Base-by-base conservation (phyloP, 1,139 yeast species). In the Nadsonia commutata region DNA sequence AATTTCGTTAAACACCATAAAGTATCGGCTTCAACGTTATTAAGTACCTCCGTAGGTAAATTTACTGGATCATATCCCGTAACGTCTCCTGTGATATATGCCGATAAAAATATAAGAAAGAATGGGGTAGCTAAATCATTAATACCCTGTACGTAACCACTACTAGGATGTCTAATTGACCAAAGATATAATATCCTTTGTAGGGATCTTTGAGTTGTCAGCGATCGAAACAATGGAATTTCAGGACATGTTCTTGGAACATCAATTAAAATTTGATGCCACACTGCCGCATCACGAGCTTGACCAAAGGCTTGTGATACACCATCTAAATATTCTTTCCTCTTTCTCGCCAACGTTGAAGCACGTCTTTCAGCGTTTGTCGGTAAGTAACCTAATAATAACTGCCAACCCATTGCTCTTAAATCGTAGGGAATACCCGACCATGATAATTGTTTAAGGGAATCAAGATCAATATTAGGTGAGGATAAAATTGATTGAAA, bases 61-160 rank as follows among this genome's bases (percentile, higher is more conserved):
- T 58, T 59, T 2, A 66, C 67, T 0, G 95, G 88, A 57, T 88
- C 86, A 51, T 77, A 71, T 40, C 64, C 65, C 46, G 65, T 68
- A 2, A 63, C 65, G 40, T 67, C 71, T 13, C 72, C 71, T 3
- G 33, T 27, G 9, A 68, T 59, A 57, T 88, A 88, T 48, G 80
- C 78, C 2, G 78, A 70, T 43, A 93, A 62, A 56, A 90, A 90
- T 0, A 88, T 80, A 60, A 88, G 95, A 60, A 74, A 88, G 59
- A 93, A 85, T 1, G 99, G 98, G 0, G 97, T 90, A 16, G 80
- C 86, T 45, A 90, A 69, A 61, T 90, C 99, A 59, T 90, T 90
- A 46, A 90, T 93, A 22, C 99, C 99, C 62, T 90, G 99, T n/a
- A 90, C 99, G 60, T 90, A 90, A 3, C 99, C 99, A 57, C 93